Evolutionary conservation across 306 rosid genomes (phyloP).

Genomic region (Lablab purpureus): DNA sequence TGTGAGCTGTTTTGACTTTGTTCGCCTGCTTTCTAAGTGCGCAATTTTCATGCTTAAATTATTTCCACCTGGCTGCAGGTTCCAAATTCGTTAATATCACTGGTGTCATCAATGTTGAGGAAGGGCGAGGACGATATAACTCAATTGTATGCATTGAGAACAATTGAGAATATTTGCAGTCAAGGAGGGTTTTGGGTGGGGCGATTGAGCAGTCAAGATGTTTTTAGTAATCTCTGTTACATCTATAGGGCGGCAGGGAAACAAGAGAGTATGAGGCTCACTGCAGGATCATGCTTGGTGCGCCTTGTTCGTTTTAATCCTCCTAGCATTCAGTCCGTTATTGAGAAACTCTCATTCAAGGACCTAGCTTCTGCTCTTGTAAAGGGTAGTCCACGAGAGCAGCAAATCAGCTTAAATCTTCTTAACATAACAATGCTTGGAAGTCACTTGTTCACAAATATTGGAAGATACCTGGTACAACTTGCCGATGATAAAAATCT

Average conservation of each 20-base stretch:
- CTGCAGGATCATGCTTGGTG: conserved; percentile 97
- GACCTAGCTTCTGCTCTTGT: conserved; percentile 80
- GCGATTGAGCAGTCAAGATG: conserved; percentile 86
- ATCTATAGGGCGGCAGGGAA: conserved; percentile 90
- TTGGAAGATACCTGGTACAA: conserved; percentile 75
- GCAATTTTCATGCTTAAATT: not conserved
- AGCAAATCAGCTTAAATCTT: conserved; percentile 94
- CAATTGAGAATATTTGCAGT: conserved; percentile 89
- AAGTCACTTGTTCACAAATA: conserved; percentile 75
- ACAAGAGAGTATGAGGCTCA: conserved; percentile 93
- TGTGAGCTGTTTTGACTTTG: conserved; percentile 3
- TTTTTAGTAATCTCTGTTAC: conserved; percentile 81
- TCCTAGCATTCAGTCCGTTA: conserved; percentile 73
- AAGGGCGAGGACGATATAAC: conserved; percentile 98
- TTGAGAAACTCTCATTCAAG: conserved; percentile 81
- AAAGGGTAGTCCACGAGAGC: conserved; percentile 91
- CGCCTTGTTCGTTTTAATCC: conserved; percentile 91
- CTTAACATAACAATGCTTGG: conserved; percentile 89
- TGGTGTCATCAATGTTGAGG: conserved; percentile 82
- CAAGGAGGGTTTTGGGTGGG: conserved; percentile 93
- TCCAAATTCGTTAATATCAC: conserved; percentile 77
- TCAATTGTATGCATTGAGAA: conserved; percentile 92
- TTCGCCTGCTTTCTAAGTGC: not conserved
- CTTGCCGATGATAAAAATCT: conserved; percentile 89
- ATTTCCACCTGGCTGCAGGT: conserved; percentile 61